Base-by-base conservation (phyloP, 306 rosid genomes). In the Leucaena leucocephala region DNA sequence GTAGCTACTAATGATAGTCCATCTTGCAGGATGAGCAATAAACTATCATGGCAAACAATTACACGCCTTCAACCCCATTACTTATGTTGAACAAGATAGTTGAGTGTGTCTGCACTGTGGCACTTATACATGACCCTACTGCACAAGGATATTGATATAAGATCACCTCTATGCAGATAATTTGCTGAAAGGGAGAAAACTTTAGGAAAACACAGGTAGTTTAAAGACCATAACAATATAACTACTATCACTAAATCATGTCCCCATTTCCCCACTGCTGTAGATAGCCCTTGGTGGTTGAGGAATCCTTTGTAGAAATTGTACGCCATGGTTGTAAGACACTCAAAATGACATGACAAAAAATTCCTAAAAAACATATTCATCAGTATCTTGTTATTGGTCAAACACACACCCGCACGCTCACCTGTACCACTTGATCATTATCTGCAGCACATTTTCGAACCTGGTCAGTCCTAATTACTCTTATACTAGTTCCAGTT, bases 361-460 rank as follows among this genome's bases (percentile, higher is more conserved):
- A 79, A 79, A 16, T 40, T 16, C 22, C 58, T 19, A n/a, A 48
- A 46, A 59, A 59, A 59, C 16, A 59, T 21, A 58, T 73, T 69
- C 50, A 63, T 67, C 63, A 49, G 36, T 58, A 84, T 77, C 68
- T 40, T 58, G 71, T 85, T 27, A 55, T 19, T 55, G 62, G 62
- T 55, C 34, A 55, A 7, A 17, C 3, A 49, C 6, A 49, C 19
- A 55, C 11, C n/a, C 27, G 1, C 58, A 16, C 58, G 0, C 62
- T 19, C 62, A 55, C 98, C 97, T 87, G 96, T 62, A 92, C 96
- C 69, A 91, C 82, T 87, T 86, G 89, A 78, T 82, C 90, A 42
- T 77, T 85, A 84, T 84, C 85, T 79, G 86, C 84, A 82, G 81
- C 90, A 84, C 98, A 92, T 81, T 90, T 95, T 6, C 96, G 92